Conservation (phyloP, 176 grass and related monocot genomes). For the Aegilops tauschii region DNA sequence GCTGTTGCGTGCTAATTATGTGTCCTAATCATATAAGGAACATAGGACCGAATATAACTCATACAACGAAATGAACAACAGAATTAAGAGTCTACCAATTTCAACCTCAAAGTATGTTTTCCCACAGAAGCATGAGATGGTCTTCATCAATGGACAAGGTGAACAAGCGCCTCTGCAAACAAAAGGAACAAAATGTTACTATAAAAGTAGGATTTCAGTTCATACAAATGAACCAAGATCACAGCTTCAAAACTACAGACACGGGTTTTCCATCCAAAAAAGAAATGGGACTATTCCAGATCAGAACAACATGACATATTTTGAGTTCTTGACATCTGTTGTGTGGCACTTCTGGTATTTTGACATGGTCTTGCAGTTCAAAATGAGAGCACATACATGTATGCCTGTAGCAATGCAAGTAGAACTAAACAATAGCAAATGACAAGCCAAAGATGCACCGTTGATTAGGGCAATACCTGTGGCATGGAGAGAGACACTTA, state of each 20-base stretch:
- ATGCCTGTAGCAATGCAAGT: background rate
- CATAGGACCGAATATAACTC: background rate
- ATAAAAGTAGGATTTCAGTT: background rate
- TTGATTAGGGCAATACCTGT: conserved; percentile 53
- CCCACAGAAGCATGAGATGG: conserved; percentile 88
- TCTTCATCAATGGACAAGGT: conserved; percentile 92
- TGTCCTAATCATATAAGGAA: conserved; percentile 7
- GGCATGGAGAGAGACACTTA: conserved; percentile 95
- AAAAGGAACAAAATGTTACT: conserved; percentile 23
- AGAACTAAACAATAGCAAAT: background rate
- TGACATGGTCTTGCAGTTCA: background rate
- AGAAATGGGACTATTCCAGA: background rate
- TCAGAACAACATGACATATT: background rate
- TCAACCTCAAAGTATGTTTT: conserved; percentile 86
- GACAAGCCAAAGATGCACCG: background rate
- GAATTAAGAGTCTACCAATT: conserved; percentile 50
- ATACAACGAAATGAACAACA: conserved; percentile 13
- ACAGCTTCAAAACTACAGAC: background rate
- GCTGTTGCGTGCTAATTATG: background rate
- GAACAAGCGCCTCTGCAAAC: conserved; percentile 71
- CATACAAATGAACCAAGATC: background rate
- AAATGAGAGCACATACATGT: background rate
- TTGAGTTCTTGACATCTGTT: background rate
- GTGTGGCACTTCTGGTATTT: background rate
- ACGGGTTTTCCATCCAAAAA: background rate